phyloP scores from a whole-genome alignment of 2,329 filamentous ascomycete genomes.

The Acrodontium crateriforme region DNA sequence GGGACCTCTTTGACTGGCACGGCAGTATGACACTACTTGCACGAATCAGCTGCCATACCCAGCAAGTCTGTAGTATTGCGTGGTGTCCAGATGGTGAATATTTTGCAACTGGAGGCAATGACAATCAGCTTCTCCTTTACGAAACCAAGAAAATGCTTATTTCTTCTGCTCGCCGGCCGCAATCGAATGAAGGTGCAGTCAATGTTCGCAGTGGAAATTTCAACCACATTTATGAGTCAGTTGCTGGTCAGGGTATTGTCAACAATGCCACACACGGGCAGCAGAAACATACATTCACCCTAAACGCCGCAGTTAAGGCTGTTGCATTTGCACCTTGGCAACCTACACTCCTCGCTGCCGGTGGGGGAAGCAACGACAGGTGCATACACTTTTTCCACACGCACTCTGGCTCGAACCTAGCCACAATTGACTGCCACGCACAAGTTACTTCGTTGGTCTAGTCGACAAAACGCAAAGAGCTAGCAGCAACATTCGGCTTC shows the following conservation, averaged over 20 bases:
- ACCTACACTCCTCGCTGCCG: slow-evolving; percentile 71
- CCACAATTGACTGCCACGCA: slow-evolving; percentile 80
- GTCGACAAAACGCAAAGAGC: slow-evolving; percentile 59
- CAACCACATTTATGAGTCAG: slow-evolving; percentile 1
- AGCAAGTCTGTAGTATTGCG: slow-evolving; percentile 86
- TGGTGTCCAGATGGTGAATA: slow-evolving; percentile 66
- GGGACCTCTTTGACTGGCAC: slow-evolving; percentile 59
- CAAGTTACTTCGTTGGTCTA: slow-evolving; percentile 90
- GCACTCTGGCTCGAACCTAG: slow-evolving; percentile 65
- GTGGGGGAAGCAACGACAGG: slow-evolving; percentile 85
- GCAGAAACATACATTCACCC: slow-evolving; percentile 54
- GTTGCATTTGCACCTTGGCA: slow-evolving; percentile 97
- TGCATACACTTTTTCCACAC: slow-evolving; percentile 95
- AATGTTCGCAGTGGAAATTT: slow-evolving; percentile 8
- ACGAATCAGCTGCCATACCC: slow-evolving; percentile 62
- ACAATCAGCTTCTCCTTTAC: slow-evolving; percentile 78
- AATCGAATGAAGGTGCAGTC: slow-evolving; percentile 2
- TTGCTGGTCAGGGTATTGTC: slow-evolving; percentile 19
- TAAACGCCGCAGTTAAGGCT: slow-evolving; percentile 85
- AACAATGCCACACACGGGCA: slow-evolving; percentile 27
- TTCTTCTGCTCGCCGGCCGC: neutral
- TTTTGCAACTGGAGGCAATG: slow-evolving; percentile 84
- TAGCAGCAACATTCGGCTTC: slow-evolving; percentile 88
- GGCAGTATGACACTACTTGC: slow-evolving; percentile 67
- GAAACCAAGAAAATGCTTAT: slow-evolving; percentile 44